These are phyloP conservation scores for Haematococcus lacustris DNA, from an alignment of 139 green algal genomes.

Conservation along the genomic window DNA sequence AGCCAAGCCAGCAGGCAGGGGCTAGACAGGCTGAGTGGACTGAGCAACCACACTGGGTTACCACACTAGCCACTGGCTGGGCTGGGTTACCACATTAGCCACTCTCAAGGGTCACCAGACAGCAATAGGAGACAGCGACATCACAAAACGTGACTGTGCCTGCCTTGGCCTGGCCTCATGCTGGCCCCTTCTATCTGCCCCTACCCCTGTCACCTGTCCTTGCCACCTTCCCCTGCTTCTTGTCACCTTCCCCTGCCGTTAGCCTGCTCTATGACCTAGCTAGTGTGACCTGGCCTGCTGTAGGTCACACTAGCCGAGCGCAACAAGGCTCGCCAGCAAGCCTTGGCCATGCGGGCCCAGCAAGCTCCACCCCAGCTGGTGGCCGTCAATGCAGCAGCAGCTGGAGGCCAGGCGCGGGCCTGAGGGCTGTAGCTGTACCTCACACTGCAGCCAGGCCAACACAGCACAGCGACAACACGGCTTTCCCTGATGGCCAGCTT, in stretches of 20 bases:
- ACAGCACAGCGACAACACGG: too few species aligned
- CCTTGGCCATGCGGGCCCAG: neutral
- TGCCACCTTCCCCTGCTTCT: neutral
- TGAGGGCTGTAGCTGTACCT: too few species aligned
- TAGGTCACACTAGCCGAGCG: conserved; percentile 45
- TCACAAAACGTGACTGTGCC: neutral
- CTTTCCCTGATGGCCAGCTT: too few species aligned
- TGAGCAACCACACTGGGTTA: neutral
- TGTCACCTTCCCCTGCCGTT: neutral
- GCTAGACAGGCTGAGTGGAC: neutral
- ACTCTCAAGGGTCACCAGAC: neutral
- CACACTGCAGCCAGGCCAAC: too few species aligned
- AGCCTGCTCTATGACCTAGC: neutral
- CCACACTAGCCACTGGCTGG: too few species aligned
- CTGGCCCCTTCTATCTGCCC: neutral
- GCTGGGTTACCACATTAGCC: neutral
- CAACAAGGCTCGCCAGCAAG: conserved; percentile 40
- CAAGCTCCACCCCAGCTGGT: neutral
- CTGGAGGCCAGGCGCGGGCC: too few species aligned
- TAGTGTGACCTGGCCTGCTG: too few species aligned
- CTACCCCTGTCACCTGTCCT: neutral
- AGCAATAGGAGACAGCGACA: neutral
- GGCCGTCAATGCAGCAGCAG: neutral
- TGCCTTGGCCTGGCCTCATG: neutral
- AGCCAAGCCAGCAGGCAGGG: neutral